Base-by-base conservation (phyloP, 192 early-diverging fungal genomes). In the Linnemannia exigua region DNA sequence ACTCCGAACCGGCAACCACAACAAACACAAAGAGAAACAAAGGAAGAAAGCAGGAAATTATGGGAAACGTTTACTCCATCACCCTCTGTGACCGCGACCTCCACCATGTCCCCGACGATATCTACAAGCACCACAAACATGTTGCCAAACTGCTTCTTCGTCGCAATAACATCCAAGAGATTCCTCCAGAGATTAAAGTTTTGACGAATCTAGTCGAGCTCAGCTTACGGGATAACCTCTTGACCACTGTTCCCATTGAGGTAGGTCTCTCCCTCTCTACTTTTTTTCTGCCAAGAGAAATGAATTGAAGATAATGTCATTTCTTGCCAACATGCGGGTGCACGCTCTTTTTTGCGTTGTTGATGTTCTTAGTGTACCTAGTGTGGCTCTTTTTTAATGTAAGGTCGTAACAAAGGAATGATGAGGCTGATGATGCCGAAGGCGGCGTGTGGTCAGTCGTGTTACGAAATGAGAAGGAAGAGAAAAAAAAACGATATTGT, bases 21-120 rank as follows among this genome's bases (percentile, higher is more conserved):
- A 50, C 5, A 54, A 20, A 54, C 52, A 54, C n/a, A 54, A 54
- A 54, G 52, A 54, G 52, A 20, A 8, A 12, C 44, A 46, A 25
- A 8, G 58, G n/a, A n/a, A n/a, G n/a, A n/a, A n/a, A n/a, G n/a
- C n/a, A n/a, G n/a, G n/a, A n/a, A n/a, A 58, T 11, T 17, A 85
- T 86, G 83, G 83, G 83, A 46, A 86, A 86, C 74, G 83, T 86
- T 33, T 86, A 86, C 33, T 86, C 83, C 28, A 86, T 86, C 74
- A 86, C 78, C 22, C 50, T 86, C 11, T 86, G 83, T 63, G 83
- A 86, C 46, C 77, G 83, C 3, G 83, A 79, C 47, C 83, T 86
- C 9, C 77, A 79, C 48, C 78, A 86, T 69, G 77, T 86, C 16
- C 83, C 83, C 9, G 83, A 86, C 44, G 77, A 86, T n/a, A 86